Base-by-base conservation (phyloP, 2,329 filamentous ascomycete genomes). In the Huntiella moniliformis region DNA sequence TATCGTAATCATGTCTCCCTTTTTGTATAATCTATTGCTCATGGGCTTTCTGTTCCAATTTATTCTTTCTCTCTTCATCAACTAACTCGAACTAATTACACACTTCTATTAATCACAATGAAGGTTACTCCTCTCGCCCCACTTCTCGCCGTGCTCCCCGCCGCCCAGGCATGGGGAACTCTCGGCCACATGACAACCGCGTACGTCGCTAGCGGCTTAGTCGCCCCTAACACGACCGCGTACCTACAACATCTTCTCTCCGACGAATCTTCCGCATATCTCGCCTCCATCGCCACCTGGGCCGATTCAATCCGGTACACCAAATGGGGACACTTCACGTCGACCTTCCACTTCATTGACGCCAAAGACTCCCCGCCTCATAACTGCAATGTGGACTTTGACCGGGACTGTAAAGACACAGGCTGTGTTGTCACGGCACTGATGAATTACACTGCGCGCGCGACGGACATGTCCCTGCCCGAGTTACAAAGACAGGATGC, bases 281-380 rank as follows among this genome's bases (percentile, higher is more conserved):
- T 81, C 18, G 74, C 75, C 41, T 66, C 66, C 47, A 68, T 79
- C 3, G 76, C 77, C 3, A 73, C 73, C 7, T 81, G 77, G 77
- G 76, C 77, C 28, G 77, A 81, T 60, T 74, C 67, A 35, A 67
- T 77, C 57, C 67, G 75, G 17, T 79, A 80, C 61, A 77, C 72
- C 5, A 66, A 68, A 57, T 76, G 71, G 63, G 75, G 73, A 11
- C 64, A 65, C 34, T 80, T 74, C 58, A 74, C 70, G 6, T 71
- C 66, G 52, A 68, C 67, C 32, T 78, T 77, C 58, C 77, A 81
- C 64, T 81, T 74, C 61, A 80, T 81, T 60, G 77, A 80, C 57
- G 75, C 76, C 49, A 68, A 77, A 54, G 77, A 81, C 59, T 58
- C 61, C 53, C 77, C 77, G 46, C 76, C 76, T 1, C 54, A 55